phyloP scores from a whole-genome alignment of 192 early-diverging fungal species.

The Chytriomyces confervae region DNA sequence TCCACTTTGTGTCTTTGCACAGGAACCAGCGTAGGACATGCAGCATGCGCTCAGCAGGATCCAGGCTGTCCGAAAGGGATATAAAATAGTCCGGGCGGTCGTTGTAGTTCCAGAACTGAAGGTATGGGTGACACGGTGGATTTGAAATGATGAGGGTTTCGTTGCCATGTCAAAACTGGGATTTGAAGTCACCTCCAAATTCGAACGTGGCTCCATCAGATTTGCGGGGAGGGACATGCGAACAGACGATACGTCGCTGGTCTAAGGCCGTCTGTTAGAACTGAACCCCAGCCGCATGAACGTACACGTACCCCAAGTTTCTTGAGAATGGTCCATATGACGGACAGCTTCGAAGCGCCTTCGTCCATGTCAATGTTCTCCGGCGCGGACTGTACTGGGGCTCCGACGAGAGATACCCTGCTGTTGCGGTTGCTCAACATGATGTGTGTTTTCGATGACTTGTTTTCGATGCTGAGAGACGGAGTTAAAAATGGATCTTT shows the following conservation, averaged over 20 bases:
- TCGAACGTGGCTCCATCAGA: constrained; percentile 72
- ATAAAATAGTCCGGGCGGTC: constrained; percentile 76
- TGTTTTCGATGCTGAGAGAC: too few species aligned
- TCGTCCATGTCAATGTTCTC: constrained; percentile 38
- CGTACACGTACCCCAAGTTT: constrained; percentile 3
- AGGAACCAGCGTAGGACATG: constrained; percentile 75
- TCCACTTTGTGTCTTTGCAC: constrained; percentile 70
- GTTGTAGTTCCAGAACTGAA: constrained; percentile 73
- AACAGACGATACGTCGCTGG: constrained; percentile 29
- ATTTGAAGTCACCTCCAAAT: constrained; percentile 42
- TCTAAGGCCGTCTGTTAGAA: not conserved
- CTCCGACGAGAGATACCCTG: not conserved
- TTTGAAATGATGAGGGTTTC: too few species aligned
- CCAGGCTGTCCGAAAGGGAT: constrained; percentile 66
- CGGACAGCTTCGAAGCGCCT: constrained; percentile 9
- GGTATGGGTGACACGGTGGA: not conserved
- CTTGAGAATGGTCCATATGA: constrained; percentile 30
- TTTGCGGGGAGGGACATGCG: constrained; percentile 75
- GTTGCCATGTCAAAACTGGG: too few species aligned
- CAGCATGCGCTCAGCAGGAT: constrained; percentile 73
- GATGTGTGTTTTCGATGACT: not conserved
- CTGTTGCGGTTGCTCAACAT: not conserved
- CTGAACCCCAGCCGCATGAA: not conserved
- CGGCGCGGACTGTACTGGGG: not conserved
- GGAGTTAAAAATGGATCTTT: too few species aligned